Base-by-base conservation (phyloP, 2,329 filamentous ascomycete genomes). In the Periconia macrospinosa region DNA sequence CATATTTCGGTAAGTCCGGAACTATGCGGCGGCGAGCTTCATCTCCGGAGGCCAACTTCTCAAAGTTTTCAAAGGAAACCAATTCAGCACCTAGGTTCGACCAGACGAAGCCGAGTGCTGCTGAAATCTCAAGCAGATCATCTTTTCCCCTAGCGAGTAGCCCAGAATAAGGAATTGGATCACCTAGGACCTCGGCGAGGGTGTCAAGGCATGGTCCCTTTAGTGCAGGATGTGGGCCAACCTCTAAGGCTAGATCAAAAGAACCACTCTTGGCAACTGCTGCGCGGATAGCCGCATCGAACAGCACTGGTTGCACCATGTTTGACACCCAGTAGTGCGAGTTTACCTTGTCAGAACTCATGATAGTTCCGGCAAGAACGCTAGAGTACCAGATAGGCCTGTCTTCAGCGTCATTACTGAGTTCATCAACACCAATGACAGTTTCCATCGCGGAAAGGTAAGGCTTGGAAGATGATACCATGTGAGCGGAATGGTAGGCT, bases 401-500 rank as follows among this genome's bases (percentile, higher is more conserved):
- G n/a, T n/a, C n/a, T n/a, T n/a, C n/a, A n/a, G n/a, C n/a, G n/a
- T n/a, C n/a, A n/a, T n/a, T n/a, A n/a, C n/a, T n/a, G n/a, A n/a
- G n/a, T n/a, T n/a, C n/a, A n/a, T n/a, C n/a, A n/a, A n/a, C n/a
- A n/a, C n/a, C n/a, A n/a, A n/a, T n/a, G n/a, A n/a, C n/a, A n/a
- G n/a, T n/a, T n/a, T n/a, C n/a, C n/a, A n/a, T n/a, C n/a, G n/a
- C n/a, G n/a, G n/a, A n/a, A n/a, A n/a, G n/a, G n/a, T 65, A 64
- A 3, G 37, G 45, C 1, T 53, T 55, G 2, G 50, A 49, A 42
- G 57, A 61, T 2, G 56, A 1, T 6, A 49, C 10, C 76, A 79
- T 78, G 35, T 79, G 77, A 20, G 69, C 68, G 0, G 76, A 79
- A 47, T 81, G 79, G 48, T 81, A 81, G 0, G 78, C 77, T 6